Evolutionary conservation across 352 stramenopile genomes (phyloP), one percentile per base, ranked within the genome.

Genomic region (Phytophthora hibernalis): DNA sequence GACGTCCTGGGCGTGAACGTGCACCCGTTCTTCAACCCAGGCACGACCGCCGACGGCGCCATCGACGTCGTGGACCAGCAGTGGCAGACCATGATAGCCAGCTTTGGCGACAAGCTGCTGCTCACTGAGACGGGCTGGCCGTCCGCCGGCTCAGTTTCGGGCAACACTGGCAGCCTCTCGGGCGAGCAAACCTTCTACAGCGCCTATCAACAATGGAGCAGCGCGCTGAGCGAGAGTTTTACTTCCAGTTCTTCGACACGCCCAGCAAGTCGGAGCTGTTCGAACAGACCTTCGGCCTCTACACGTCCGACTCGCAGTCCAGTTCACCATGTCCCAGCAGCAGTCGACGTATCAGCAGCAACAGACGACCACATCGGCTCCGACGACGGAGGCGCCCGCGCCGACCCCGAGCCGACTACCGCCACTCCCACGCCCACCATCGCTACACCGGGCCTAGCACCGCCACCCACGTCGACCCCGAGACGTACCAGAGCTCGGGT

Each of bases 231-330:
- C 30, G 78, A 83, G 58, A 88, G 54, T 91, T 81, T 65, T 92
- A 89, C 77, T 92, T 93, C 73, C 83, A 92, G 70, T 83, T 91
- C 61, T 93, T 88, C 54, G 82, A 93, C 72, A 78, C 74, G 21
- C 78, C 80, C 7, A 70, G 75, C 68, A 80, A 82, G 52, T 47
- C 63, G 0, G 51, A 71, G 26, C 45, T 35, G 0, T 90, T 79
- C 58, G 85, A 93, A 61, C 48, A 79, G 58, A 70, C 59, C 45
- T 93, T 78, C 63, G 85, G 81, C 12, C 60, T 93, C 33, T 57
- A 89, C 37, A 74, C 55, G 2, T 58, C 68, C 33, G 62, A 85
- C 69, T 74, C 58, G 20, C 60, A 74, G 61, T 45, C 75, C 54
- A 93, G 72, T 92, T 89, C 54, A 63, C 68, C 16, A 78, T 76